phyloP scores from a whole-genome alignment of 164 flowering plant genomes.

The Magnolia kwangsiensis region DNA sequence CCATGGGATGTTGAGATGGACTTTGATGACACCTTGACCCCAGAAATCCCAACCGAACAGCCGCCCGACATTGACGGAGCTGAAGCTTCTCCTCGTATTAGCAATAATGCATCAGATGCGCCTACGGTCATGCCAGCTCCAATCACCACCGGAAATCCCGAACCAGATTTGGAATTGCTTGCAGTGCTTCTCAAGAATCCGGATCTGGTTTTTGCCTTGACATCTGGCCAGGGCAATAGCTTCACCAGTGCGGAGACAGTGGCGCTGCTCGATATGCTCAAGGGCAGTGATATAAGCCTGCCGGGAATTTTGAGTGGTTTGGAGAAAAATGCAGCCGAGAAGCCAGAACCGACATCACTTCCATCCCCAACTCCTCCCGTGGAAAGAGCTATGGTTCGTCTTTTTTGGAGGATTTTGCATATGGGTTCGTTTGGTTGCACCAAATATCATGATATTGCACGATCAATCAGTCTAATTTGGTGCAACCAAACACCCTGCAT shows the following conservation, averaged over 20 bases:
- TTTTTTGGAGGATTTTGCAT: neutral
- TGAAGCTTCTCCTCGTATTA: conserved; percentile 8
- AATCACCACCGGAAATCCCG: conserved; percentile 17
- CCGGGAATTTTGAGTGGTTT: conserved; percentile 28
- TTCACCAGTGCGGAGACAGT: conserved; percentile 61
- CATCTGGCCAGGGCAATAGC: conserved; percentile 72
- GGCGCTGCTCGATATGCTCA: conserved; percentile 77
- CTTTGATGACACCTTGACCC: conserved; percentile 84
- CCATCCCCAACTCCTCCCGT: conserved; percentile 89
- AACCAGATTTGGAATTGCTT: conserved; percentile 86
- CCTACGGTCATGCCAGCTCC: neutral
- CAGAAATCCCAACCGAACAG: conserved; percentile 73
- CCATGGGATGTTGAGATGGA: conserved; percentile 99
- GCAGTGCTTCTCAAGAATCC: conserved; percentile 90
- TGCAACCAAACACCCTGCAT: neutral
- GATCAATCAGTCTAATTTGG: neutral
- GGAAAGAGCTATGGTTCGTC: conserved; percentile 77
- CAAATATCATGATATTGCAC: neutral
- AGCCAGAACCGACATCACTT: conserved; percentile 38
- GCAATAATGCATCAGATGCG: neutral
- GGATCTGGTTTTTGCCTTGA: conserved; percentile 77
- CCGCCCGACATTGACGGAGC: conserved; percentile 54
- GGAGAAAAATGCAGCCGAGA: conserved; percentile 21
- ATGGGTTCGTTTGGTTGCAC: neutral
- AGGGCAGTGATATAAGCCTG: conserved; percentile 40